These are phyloP conservation scores for Ustilago xerochloae DNA, from an alignment of 1,284 basidiomycete species.

Conservation along the genomic window DNA sequence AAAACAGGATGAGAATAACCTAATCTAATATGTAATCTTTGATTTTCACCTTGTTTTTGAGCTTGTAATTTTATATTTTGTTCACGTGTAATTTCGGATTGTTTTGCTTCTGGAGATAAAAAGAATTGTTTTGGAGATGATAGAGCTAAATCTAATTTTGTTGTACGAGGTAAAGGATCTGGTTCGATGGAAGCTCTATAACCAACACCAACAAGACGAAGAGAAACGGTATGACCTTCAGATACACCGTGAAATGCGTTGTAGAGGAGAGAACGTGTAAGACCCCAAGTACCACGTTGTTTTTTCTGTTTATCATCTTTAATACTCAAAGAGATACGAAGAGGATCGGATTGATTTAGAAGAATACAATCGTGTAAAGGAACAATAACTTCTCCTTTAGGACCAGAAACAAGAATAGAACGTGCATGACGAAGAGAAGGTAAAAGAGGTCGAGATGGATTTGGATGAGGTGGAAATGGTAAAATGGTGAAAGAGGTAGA, in stretches of 20 bases:
- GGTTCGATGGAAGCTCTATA: conserved; percentile 88
- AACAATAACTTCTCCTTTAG: conserved; percentile 56
- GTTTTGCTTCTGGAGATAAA: conserved; percentile 43
- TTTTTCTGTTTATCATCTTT: conserved; percentile 78
- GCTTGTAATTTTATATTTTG: conserved; percentile 5
- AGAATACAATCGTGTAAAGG: conserved; percentile 58
- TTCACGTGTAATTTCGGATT: conserved; percentile 41
- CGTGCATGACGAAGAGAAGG: conserved; percentile 51
- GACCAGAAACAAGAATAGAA: conserved; percentile 59
- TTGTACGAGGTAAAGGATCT: conserved; percentile 73
- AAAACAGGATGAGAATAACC: conserved; percentile 90
- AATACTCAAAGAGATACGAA: conserved; percentile 73
- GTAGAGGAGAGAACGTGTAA: conserved; percentile 85
- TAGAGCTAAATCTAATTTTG: conserved; percentile 53
- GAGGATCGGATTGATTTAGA: conserved; percentile 7
- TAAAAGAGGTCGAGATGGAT: conserved; percentile 55
- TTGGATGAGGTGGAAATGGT: conserved; percentile 62
- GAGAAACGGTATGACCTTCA: conserved; percentile 82
- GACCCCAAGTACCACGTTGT: conserved; percentile 91
- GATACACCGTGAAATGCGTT: conserved; percentile 93
- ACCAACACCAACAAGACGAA: conserved; percentile 93
- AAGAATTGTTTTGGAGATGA: conserved; percentile 40
- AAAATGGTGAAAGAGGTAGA: conserved; percentile 47
- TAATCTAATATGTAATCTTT: conserved; percentile 70
- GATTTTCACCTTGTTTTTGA: conserved; percentile 31